phyloP scores from a whole-genome alignment of 345 rosid species.

The Ricinus communis region DNA sequence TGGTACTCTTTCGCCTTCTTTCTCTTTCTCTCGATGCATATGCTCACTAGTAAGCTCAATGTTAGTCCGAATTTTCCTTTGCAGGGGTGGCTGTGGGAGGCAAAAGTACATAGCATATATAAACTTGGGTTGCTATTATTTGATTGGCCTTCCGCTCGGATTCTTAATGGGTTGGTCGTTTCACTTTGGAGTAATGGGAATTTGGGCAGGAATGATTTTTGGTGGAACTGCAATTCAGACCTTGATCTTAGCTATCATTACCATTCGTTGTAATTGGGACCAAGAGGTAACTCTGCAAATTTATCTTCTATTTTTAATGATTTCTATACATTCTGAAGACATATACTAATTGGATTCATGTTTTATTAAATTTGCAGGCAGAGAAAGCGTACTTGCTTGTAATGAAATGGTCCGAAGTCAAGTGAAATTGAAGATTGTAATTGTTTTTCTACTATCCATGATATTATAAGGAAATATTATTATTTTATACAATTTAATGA shows the following conservation, averaged over 20 bases:
- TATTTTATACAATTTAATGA: no score
- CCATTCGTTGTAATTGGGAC: constrained; percentile 70
- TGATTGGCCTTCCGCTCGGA: constrained; percentile 77
- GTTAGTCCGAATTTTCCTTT: background rate
- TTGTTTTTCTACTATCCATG: no score
- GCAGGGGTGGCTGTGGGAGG: constrained; percentile 96
- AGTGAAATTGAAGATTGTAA: no score
- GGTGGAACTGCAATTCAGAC: constrained; percentile 86
- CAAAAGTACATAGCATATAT: constrained; percentile 85
- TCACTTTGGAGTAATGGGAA: constrained; percentile 74
- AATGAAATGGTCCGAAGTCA: no score
- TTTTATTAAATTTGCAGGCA: background rate
- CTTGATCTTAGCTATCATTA: constrained; percentile 46
- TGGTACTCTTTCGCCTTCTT: constrained; percentile 31
- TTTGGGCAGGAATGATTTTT: constrained; percentile 93
- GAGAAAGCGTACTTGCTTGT: no score
- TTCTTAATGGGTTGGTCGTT: constrained; percentile 86
- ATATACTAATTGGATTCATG: background rate
- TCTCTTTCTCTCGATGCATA: no score
- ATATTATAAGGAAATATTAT: no score
- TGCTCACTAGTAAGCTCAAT: no score
- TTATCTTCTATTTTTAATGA: background rate
- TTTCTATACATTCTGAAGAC: background rate
- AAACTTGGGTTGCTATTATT: constrained; percentile 82
- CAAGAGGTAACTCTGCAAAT: constrained; percentile 52